phyloP scores from a whole-genome alignment of 768 basidiomycete genomes.

The Agrocybe praecox region DNA sequence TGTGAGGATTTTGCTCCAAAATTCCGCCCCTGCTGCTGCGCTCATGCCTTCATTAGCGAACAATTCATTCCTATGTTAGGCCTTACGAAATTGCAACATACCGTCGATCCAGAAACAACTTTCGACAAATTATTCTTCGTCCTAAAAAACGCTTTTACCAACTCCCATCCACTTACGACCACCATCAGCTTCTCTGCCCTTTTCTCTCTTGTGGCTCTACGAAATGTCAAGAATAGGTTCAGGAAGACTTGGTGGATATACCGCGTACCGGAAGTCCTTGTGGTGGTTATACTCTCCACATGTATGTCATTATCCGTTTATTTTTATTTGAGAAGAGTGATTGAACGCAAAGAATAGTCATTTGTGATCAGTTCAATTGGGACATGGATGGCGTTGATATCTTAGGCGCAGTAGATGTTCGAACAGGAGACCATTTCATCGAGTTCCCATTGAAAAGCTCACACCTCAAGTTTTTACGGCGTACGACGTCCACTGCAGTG shows the following conservation, averaged over 20 bases:
- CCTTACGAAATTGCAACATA: conserved; percentile 55
- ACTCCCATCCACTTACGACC: conserved; percentile 69
- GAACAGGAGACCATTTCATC: conserved; percentile 63
- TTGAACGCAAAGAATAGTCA: conserved; percentile 41
- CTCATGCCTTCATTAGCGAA: conserved; percentile 47
- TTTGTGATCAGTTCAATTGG: conserved; percentile 74
- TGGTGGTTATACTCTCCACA: conserved; percentile 85
- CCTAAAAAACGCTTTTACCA: conserved; percentile 52
- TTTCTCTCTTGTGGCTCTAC: conserved; percentile 59
- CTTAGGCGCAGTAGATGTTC: conserved; percentile 75
- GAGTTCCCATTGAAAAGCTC: conserved; percentile 68
- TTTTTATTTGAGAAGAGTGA: neutral
- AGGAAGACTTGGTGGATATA: conserved; percentile 71
- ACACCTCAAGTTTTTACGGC: conserved; percentile 65
- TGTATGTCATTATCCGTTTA: conserved; percentile 46
- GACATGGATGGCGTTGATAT: conserved; percentile 80
- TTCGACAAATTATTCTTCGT: conserved; percentile 82
- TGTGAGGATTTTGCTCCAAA: conserved; percentile 50
- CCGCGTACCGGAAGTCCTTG: conserved; percentile 86
- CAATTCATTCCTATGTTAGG: conserved; percentile 93
- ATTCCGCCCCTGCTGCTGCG: neutral
- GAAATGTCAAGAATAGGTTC: conserved; percentile 60
- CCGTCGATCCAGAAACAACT: conserved; percentile 64
- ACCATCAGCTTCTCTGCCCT: conserved; percentile 76
- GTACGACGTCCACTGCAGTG: conserved; percentile 87